These are phyloP conservation scores for Lipomyces starkeyi DNA, from an alignment of 805 yeast genomes.

Conservation along the genomic window DNA sequence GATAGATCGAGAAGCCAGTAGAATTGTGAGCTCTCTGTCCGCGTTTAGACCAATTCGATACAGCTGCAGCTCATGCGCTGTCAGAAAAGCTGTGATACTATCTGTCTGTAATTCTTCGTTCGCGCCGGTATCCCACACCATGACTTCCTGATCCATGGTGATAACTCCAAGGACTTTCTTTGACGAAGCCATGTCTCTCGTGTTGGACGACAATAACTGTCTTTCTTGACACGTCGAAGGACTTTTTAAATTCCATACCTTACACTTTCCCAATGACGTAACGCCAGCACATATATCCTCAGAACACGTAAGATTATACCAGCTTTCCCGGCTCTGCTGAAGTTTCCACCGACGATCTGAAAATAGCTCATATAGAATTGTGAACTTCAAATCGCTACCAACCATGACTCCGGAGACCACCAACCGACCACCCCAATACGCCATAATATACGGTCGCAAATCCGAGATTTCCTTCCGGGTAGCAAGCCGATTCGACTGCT, in stretches of 20 bases:
- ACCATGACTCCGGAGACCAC: constrained; percentile 36
- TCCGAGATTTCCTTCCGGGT: constrained; percentile 36
- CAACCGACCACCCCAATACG: constrained; percentile 36
- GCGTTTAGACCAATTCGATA: constrained; percentile 29
- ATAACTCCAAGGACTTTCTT: constrained; percentile 28
- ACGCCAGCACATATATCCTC: constrained; percentile 37
- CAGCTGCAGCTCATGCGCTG: constrained; percentile 7
- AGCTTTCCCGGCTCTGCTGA: constrained; percentile 37
- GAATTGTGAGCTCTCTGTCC: constrained; percentile 23
- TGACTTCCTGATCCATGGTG: constrained; percentile 30
- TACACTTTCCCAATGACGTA: constrained; percentile 36
- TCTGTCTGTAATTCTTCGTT: constrained; percentile 30
- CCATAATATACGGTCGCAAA: constrained; percentile 33
- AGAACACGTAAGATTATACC: constrained; percentile 36
- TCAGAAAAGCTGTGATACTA: constrained; percentile 9
- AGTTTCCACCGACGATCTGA: constrained; percentile 36
- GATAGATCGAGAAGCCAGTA: constrained; percentile 23
- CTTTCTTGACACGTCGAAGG: constrained; percentile 37
- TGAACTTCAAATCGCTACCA: constrained; percentile 33
- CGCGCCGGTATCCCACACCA: constrained; percentile 36
- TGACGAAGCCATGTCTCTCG: constrained; percentile 36
- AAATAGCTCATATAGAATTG: constrained; percentile 33
- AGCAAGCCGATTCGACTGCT: constrained; percentile 31
- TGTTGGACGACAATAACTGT: constrained; percentile 33
- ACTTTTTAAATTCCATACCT: constrained; percentile 28